These are phyloP conservation scores for Penicillium steckii DNA, from an alignment of 495 filamentous ascomycete species.

Conservation along the genomic window DNA sequence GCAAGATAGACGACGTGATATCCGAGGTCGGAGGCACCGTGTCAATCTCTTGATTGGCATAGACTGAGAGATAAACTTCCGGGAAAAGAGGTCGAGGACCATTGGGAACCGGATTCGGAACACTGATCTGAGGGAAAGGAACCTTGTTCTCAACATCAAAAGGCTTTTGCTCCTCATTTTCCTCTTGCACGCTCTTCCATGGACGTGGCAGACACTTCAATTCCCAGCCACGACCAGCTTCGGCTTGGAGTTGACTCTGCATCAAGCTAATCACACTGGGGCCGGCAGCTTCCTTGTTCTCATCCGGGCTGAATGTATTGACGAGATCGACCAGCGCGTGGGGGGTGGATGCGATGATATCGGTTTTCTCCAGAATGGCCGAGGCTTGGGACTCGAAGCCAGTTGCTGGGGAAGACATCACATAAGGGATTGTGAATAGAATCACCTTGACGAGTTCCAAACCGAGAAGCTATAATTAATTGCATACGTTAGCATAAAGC, in stretches of 20 bases:
- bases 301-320: slow-evolving; percentile 70
- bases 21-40: slow-evolving; percentile 78
- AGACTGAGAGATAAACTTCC: slow-evolving; percentile 92
- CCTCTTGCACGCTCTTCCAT: slow-evolving; percentile 61
- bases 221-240: slow-evolving; percentile 68
- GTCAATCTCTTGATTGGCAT: slow-evolving; percentile 81
- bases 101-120: slow-evolving; percentile 72
- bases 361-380: slow-evolving; percentile 85
- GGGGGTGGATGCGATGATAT: slow-evolving; percentile 81
- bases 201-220: slow-evolving; percentile 81
- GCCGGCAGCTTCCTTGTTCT: slow-evolving; percentile 48
- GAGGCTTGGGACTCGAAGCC: slow-evolving; percentile 67
- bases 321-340: slow-evolving; percentile 80
- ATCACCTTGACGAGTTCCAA: slow-evolving; percentile 96
- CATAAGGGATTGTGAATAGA: slow-evolving; percentile 87
- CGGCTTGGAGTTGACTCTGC: slow-evolving; percentile 79
- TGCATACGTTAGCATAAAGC: too few relatives aligned
- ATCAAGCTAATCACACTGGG: slow-evolving; percentile 78
- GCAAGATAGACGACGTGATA: slow-evolving; percentile 75
- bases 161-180: slow-evolving; percentile 37
- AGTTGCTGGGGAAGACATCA: slow-evolving; percentile 68
- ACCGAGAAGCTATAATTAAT: slow-evolving; percentile 49
- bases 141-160: slow-evolving; percentile 65
- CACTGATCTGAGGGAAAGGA: slow-evolving; percentile 65
- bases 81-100: slow-evolving; percentile 80